Conservation (phyloP, 2,329 filamentous ascomycete species). For the Stagonosporopsis rhizophila region DNA sequence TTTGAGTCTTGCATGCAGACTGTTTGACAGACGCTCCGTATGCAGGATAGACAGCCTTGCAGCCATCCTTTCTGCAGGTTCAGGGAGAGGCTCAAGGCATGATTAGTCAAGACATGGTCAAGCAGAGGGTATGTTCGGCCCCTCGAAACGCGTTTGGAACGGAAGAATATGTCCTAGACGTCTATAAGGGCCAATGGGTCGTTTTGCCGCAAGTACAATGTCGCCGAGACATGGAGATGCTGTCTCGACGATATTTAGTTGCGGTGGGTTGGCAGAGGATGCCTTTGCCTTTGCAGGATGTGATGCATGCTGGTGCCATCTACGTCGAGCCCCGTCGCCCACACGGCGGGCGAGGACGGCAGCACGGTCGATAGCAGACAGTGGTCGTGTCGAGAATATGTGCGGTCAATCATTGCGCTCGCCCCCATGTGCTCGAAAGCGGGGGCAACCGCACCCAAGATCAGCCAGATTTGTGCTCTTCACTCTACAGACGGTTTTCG, state of each 20-base stretch:
- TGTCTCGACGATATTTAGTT: conserved; percentile 24
- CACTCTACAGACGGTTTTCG: conserved; percentile 66
- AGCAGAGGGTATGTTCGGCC: conserved; percentile 10
- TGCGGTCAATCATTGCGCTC: conserved; percentile 67
- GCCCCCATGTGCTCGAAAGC: conserved; percentile 56
- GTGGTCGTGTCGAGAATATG: conserved; percentile 40
- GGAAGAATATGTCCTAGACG: conserved; percentile 16
- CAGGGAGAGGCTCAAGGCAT: neutral
- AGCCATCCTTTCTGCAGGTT: neutral
- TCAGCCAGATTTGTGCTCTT: conserved; percentile 58
- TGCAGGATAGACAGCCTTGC: neutral
- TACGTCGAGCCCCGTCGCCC: conserved; percentile 15
- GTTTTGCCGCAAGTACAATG: conserved; percentile 24
- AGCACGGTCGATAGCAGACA: conserved; percentile 18
- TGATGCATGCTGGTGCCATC: conserved; percentile 13
- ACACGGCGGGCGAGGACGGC: conserved; percentile 1
- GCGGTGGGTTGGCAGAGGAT: neutral
- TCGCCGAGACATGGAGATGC: conserved; percentile 21
- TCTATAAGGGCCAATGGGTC: conserved; percentile 18
- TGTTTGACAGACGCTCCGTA: neutral
- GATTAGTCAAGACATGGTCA: neutral
- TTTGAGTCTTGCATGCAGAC: neutral
- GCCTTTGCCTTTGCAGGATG: neutral
- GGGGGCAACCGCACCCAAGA: conserved; percentile 66
- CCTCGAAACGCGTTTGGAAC: conserved; percentile 22